These are phyloP conservation scores for Tetrapisispora phaffii DNA, from an alignment of 805 yeast species.

Conservation along the genomic window DNA sequence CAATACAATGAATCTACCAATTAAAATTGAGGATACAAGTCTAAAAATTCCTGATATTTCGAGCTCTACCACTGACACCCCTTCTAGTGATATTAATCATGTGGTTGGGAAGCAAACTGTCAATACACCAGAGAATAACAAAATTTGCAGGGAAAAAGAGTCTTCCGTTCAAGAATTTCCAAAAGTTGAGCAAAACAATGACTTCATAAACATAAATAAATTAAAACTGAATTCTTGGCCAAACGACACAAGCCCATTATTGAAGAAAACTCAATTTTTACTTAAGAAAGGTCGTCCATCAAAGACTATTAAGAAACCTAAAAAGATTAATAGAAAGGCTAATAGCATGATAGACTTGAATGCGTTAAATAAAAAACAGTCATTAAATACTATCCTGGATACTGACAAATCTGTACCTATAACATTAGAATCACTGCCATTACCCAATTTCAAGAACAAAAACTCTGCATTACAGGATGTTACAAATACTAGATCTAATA, in stretches of 20 bases:
- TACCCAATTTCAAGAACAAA: neutral
- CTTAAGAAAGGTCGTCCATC: neutral
- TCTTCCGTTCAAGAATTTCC: neutral
- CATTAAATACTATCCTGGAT: neutral
- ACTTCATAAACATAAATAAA: neutral
- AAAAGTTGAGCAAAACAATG: neutral
- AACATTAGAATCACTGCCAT: neutral
- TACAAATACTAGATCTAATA: slow-evolving; percentile 4
- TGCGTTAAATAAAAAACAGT: neutral
- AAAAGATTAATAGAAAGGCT: neutral
- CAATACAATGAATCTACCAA: neutral
- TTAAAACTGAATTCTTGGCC: neutral
- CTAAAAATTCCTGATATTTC: neutral
- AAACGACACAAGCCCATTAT: slow-evolving; percentile 1
- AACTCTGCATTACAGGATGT: slow-evolving; percentile 6
- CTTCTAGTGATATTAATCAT: neutral
- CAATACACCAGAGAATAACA: neutral
- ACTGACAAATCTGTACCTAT: neutral
- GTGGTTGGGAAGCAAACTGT: neutral
- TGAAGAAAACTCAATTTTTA: neutral
- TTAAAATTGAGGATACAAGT: neutral
- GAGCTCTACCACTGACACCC: neutral
- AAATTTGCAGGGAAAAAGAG: neutral
- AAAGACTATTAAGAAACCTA: neutral
- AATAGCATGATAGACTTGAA: neutral